Evolutionary conservation across 345 rosid genomes (phyloP), one percentile per base, ranked within the genome.

Genomic region (Acer saccharum): DNA sequence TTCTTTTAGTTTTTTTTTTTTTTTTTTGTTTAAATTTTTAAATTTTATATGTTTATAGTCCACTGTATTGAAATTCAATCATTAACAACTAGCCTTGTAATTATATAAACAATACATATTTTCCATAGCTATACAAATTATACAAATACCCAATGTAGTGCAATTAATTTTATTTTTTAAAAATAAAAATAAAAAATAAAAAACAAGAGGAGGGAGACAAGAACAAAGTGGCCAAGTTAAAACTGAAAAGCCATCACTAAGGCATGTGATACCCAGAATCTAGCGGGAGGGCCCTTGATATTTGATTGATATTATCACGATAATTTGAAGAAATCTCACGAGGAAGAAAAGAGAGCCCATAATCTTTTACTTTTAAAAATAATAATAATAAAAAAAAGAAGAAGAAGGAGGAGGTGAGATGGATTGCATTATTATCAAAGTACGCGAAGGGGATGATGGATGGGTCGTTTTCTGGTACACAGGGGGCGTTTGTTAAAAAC

Each of bases 381-480:
- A 58, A 43, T 20, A n/a, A 41, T 9, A 65, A 72, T 2, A 61
- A 65, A 65, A 35, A 6, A 41, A 9, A 5, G n/a, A 18, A 17
- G 8, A 52, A 16, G 10, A 64, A 29, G 65, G 8, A 18, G 7
- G 23, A 18, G 58, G 69, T 77, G 82, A 80, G 82, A 81, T 83
- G 87, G 89, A 81, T 58, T 75, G 63, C 85, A 80, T 79, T 81
- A 78, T 65, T 77, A 78, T 80, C 68, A 79, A 86, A 78, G 79
- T 70, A 79, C 83, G 83, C 44, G 84, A 79, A 58, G 46, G 67
- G 20, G 54, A 71, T 68, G 54, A 71, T 68, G 84, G 86, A 83
- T 74, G 81, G 83, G 88, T 87, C 86, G 88, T 87, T 84, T 77
- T 84, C 85, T 83, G 71, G 85, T 69, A 81, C 77, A 75, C 70